phyloP scores from a whole-genome alignment of 2,329 filamentous ascomycete species.

The Xylaria sp. region DNA sequence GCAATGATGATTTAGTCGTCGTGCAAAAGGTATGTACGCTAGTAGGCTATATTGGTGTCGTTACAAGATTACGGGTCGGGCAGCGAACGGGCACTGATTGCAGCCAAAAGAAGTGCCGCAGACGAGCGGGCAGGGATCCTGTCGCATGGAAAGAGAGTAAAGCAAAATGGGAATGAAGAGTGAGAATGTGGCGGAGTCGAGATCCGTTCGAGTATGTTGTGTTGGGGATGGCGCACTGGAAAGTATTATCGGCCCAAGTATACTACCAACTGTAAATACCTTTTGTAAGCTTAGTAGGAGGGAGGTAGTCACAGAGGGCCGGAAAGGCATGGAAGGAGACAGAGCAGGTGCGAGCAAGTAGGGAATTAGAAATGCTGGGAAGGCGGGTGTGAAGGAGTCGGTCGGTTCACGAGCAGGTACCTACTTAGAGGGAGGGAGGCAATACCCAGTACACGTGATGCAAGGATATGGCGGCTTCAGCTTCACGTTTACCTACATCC shows the following conservation, averaged over 20 bases:
- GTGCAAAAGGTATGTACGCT: not conserved
- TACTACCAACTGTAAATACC: no score
- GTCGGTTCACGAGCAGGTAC: no score
- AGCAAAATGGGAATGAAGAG: not conserved
- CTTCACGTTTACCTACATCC: not conserved
- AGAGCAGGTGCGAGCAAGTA: not conserved
- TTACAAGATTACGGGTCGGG: not conserved
- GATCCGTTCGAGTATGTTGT: not conserved
- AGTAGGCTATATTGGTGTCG: not conserved
- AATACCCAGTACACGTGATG: not conserved
- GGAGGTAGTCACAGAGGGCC: not conserved
- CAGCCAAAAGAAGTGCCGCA: not conserved
- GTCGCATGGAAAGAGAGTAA: not conserved
- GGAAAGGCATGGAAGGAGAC: not conserved
- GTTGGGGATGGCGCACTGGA: conserved; percentile 14
- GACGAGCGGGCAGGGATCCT: not conserved
- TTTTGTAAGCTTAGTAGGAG: no score
- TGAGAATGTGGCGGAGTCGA: not conserved
- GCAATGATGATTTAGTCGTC: not conserved
- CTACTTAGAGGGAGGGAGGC: not conserved
- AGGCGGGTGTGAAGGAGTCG: not conserved
- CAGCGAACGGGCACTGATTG: not conserved
- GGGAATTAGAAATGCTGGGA: not conserved
- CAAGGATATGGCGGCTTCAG: not conserved
- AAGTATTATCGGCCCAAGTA: not conserved